phyloP scores from a whole-genome alignment of 306 rosid genomes.

The Malus fusca region DNA sequence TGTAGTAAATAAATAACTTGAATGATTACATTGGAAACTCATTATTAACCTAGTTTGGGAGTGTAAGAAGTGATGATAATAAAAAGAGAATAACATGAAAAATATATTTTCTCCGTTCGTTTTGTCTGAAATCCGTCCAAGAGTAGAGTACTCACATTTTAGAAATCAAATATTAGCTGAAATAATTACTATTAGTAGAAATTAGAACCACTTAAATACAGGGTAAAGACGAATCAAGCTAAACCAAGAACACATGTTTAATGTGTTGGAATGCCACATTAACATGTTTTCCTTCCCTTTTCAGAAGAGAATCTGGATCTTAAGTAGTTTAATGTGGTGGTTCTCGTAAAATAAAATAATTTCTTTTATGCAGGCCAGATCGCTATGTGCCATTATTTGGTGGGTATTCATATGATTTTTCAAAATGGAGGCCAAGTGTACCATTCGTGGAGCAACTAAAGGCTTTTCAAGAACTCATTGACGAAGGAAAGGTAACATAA shows the following conservation, averaged over 20 bases:
- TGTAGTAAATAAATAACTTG: background rate
- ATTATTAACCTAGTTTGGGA: background rate
- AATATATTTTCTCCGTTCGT: background rate
- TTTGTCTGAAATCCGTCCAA: background rate
- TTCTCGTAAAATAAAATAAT: constrained; percentile 6
- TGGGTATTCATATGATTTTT: constrained; percentile 49
- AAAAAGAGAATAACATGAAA: background rate
- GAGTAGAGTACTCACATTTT: background rate
- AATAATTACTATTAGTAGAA: background rate
- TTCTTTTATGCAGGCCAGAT: constrained; percentile 69
- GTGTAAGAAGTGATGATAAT: background rate
- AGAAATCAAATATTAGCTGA: background rate
- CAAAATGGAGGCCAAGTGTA: constrained; percentile 89
- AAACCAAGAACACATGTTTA: background rate
- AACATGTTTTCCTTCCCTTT: background rate
- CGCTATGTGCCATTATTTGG: constrained; percentile 75
- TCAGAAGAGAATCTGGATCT: background rate
- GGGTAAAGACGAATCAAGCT: background rate
- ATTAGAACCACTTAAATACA: background rate
- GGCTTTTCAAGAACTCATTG: constrained; percentile 81
- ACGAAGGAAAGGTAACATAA: constrained; percentile 76
- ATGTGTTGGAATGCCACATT: background rate
- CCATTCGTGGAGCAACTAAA: constrained; percentile 84
- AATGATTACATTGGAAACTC: background rate
- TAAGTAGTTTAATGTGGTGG: background rate